Conservation (phyloP, 345 rosid genomes). For the Corchorus olitorius region DNA sequence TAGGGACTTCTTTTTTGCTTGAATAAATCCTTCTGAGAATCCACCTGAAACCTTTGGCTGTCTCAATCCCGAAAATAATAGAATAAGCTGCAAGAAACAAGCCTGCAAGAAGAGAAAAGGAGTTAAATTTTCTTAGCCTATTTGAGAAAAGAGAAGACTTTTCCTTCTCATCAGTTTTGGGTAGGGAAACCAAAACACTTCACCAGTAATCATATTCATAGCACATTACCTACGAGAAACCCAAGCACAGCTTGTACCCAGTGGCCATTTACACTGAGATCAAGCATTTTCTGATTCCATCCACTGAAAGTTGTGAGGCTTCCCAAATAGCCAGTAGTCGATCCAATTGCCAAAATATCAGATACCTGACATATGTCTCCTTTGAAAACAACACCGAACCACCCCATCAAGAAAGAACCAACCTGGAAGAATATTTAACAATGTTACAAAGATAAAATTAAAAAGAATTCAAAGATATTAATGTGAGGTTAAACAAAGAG, state of each 20-base stretch:
- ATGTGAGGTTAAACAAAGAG: not conserved
- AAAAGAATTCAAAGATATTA: not conserved
- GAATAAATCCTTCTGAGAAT: conserved; percentile 30
- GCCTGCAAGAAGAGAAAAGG: conserved; percentile 45
- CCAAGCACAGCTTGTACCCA: conserved; percentile 72
- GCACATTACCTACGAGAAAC: conserved; percentile 63
- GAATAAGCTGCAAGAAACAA: conserved; percentile 75
- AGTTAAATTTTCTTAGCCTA: not conserved
- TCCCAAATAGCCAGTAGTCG: conserved; percentile 88
- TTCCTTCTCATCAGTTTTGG: not conserved
- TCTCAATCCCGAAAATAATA: conserved; percentile 72
- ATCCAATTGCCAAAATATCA: conserved; percentile 69
- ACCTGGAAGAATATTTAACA: conserved; percentile 39
- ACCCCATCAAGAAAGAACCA: conserved; percentile 98
- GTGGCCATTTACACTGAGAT: conserved; percentile 67
- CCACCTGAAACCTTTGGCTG: conserved; percentile 80
- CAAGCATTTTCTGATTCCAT: conserved; percentile 98
- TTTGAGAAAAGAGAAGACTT: not conserved
- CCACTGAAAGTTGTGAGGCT: conserved; percentile 97
- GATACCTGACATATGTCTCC: conserved; percentile 62
- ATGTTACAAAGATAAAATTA: not conserved
- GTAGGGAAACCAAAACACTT: not conserved
- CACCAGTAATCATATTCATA: not conserved
- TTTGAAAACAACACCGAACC: conserved; percentile 91
- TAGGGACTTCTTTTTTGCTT: conserved; percentile 20